Percentiles rank a stretch among this genome's conserved stretches.
Conservation (phyloP, 176 grass and related monocot species). For the Rhynchospora breviuscula region DNA sequence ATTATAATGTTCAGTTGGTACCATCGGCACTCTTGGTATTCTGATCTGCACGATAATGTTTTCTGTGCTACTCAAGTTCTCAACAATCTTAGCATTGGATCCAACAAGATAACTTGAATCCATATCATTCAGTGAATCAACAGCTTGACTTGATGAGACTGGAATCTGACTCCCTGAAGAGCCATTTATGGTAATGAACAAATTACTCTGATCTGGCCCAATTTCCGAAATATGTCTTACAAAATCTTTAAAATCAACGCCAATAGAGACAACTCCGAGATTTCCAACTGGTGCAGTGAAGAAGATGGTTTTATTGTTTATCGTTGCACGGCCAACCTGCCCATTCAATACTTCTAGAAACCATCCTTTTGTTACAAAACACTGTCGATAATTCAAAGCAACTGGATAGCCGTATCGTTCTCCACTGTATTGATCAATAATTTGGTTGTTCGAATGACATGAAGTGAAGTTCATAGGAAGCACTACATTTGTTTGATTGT, state of each 20-base stretch:
- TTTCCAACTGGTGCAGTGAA: not conserved
- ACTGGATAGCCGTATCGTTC: not conserved
- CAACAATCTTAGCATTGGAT: not conserved
- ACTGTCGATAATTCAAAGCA: slow-evolving; percentile 12
- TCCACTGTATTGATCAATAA: slow-evolving; percentile 3
- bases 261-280: slow-evolving; percentile 13
- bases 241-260: slow-evolving; percentile 13
- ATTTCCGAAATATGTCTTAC: slow-evolving; percentile 4
- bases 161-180: not conserved
- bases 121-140: not conserved
- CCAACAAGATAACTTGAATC: slow-evolving; percentile 1
- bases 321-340: not conserved
- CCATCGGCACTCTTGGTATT: slow-evolving; percentile 20
- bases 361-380: not conserved
- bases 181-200: slow-evolving; percentile 11
- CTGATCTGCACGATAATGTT: not conserved
- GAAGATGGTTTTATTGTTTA: slow-evolving; percentile 8
- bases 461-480: not conserved
- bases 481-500: slow-evolving; percentile 5
- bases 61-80: not conserved
- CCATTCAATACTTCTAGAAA: slow-evolving; percentile 8
- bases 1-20: not conserved
- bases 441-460: slow-evolving; percentile 21
- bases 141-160: not conserved
- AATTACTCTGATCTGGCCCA: not conserved